Base-by-base conservation (phyloP, 2,329 filamentous ascomycete species). In the Venturia oleaginea region DNA sequence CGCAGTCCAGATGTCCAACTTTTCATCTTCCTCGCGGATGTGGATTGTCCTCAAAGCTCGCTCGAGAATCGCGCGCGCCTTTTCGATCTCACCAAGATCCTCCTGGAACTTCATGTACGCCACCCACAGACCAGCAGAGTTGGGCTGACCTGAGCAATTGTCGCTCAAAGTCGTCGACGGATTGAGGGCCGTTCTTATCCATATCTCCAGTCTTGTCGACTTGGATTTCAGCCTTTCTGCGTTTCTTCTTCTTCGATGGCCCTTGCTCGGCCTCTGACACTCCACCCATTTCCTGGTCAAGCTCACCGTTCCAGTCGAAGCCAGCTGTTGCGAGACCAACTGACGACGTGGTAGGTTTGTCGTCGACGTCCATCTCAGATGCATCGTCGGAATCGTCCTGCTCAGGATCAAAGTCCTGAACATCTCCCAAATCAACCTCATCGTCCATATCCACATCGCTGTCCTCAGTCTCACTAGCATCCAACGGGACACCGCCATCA, bases 81-180 rank as follows among this genome's bases (percentile, higher is more conserved):
- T 94, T 67, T 88, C 86, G 24, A 95, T 82, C 76, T 99, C 94
- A 72, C 91, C 91, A 62, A 96, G 84, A 73, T 96, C 89, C 75
- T 97, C 87, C 77, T 97, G 91, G 83, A 96, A 96, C n/a, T 92
- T 92, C 91, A 99, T 97, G 78, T 99, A 99, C 68, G 91, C 85
- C 64, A 97, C 90, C 94, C 94, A 99, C 34, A 97, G 83, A 67
- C 88, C 82, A 0, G 93, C 95, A n/a, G 90, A 93, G 77, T 97
- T 92, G 2, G 94, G 92, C 73, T 96, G 90, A 64, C 92, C 91
- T n/a, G 27, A 99, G 85, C 51, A 99, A 84, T 30, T 97, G 86
- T 69, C 94, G 88, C 78, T 99, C 95, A 75, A 92, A 99, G 76
- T 99, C 95, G 67, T 89, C 90, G 19, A 90, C 84, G 1, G 91